Base-by-base conservation (phyloP, 2,329 filamentous ascomycete genomes). In the Pseudogymnoascus sp. region DNA sequence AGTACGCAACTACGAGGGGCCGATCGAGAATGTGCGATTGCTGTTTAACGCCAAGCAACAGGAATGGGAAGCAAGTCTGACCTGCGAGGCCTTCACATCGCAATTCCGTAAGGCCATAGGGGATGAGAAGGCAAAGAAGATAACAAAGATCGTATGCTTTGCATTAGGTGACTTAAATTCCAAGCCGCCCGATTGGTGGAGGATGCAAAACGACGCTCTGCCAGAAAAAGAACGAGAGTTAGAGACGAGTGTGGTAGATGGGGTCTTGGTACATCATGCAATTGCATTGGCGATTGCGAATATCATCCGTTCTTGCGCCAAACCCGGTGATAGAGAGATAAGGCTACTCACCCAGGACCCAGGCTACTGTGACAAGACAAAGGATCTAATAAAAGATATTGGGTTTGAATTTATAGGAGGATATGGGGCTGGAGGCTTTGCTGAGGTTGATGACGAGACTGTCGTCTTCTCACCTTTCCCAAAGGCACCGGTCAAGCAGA, bases 361-460 rank as follows among this genome's bases (percentile, higher is more conserved):
- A 31, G 46, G 28, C 14, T 71, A 71, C 40, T 60, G 43, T 38
- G 63, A 63, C 9, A 56, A 68, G 61, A 66, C 56, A 14, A 64
- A 67, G 56, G 61, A 65, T 5, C 60, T 70, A 43, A 63, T 70
- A 65, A 59, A 59, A 46, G 62, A 67, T 53, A 38, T 63, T 61
- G 68, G 70, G 8, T 71, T 72, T 60, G 63, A 69, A 46, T 62
- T 72, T 23, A 63, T 69, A 21, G 70, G 71, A n/a, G 40, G 64
- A 4, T 63, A 64, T 65, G 70, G 72, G 21, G 67, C 69, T 4
- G 69, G 68, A 56, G 76, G 73, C 3, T 78, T 77, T 63, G 66
- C 76, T 0, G 72, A 74, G 61, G 63, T 77, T 1, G 73, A 78
- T 63, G 69, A 74, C 4, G 63, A 72, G n/a, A 74, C 75, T 11